Conservation (phyloP, 2,329 filamentous ascomycete genomes). For the Aspergillus nomiae region DNA sequence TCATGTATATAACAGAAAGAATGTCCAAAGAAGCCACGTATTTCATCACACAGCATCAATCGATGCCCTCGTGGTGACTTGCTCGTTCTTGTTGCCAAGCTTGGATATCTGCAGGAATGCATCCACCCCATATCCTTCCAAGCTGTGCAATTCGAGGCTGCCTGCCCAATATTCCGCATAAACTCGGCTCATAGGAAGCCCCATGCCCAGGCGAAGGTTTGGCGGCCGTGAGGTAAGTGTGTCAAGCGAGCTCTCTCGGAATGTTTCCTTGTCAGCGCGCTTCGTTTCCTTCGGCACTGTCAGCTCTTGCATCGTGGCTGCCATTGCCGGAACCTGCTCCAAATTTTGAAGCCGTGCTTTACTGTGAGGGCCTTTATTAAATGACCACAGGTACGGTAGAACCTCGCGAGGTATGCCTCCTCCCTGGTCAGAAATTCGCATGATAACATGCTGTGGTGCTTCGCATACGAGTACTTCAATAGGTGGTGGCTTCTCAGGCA, state of each 20-base stretch:
- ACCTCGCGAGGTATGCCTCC: constrained; percentile 86
- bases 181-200: constrained; percentile 86
- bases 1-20: background rate
- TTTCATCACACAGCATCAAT: constrained; percentile 71
- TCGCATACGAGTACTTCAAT: constrained; percentile 96
- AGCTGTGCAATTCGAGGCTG: constrained; percentile 82
- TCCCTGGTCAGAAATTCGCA: constrained; percentile 92
- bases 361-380: constrained; percentile 86
- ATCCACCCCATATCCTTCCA: constrained; percentile 95
- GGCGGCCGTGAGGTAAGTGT: constrained; percentile 81
- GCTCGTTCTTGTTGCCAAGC: constrained; percentile 96
- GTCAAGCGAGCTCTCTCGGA: constrained; percentile 68
- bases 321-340: constrained; percentile 82
- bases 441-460: constrained; percentile 90
- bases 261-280: constrained; percentile 34
- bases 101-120: constrained; percentile 96
- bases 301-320: constrained; percentile 89
- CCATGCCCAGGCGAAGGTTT: constrained; percentile 86
- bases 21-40: background rate
- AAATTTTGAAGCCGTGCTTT: constrained; percentile 81
- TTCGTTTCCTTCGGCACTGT: constrained; percentile 47
- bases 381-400: constrained; percentile 91
- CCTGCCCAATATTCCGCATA: constrained; percentile 99
- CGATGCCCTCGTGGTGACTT: constrained; percentile 74
- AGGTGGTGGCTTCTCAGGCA: constrained; percentile 63